Conservation (phyloP, 768 basidiomycete genomes). For the Leucosporidium scottii region DNA sequence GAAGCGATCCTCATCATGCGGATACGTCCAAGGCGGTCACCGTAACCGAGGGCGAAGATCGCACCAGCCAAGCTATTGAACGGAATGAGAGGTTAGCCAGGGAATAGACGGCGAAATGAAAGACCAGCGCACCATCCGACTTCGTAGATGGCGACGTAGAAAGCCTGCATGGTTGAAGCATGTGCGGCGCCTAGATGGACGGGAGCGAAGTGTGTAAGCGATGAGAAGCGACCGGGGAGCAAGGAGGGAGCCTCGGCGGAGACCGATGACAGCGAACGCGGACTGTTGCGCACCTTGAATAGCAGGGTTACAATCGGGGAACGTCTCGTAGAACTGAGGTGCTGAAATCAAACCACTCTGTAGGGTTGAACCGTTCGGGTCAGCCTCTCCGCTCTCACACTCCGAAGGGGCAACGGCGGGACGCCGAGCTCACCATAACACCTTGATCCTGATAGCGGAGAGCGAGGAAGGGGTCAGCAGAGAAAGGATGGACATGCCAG, state of each 20-base stretch:
- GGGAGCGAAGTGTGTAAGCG: no score
- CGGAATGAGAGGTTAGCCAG: no score
- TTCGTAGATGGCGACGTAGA: slow-evolving; percentile 46
- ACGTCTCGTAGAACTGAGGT: slow-evolving; percentile 47
- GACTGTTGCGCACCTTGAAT: slow-evolving; percentile 10
- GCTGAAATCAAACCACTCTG: slow-evolving; percentile 58
- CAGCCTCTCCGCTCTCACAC: no score
- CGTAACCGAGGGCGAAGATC: slow-evolving; percentile 50
- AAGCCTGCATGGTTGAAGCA: slow-evolving; percentile 10
- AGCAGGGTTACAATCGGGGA: slow-evolving; percentile 44
- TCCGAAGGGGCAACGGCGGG: no score
- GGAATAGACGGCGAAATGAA: no score
- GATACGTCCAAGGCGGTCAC: slow-evolving; percentile 37
- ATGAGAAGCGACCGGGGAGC: no score
- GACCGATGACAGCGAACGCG: neutral
- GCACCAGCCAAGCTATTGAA: slow-evolving; percentile 49
- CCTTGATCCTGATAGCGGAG: neutral
- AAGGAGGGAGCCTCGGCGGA: no score
- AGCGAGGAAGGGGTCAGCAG: no score
- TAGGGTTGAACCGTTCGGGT: slow-evolving; percentile 39
- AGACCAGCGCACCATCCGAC: slow-evolving; percentile 40
- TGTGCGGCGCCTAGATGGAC: no score
- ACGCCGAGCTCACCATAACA: slow-evolving; percentile 55
- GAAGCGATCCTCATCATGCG: slow-evolving; percentile 24
- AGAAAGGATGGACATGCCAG: no score